Base-by-base conservation (phyloP, 192 early-diverging fungal genomes). In the Coemansia sp. region DNA sequence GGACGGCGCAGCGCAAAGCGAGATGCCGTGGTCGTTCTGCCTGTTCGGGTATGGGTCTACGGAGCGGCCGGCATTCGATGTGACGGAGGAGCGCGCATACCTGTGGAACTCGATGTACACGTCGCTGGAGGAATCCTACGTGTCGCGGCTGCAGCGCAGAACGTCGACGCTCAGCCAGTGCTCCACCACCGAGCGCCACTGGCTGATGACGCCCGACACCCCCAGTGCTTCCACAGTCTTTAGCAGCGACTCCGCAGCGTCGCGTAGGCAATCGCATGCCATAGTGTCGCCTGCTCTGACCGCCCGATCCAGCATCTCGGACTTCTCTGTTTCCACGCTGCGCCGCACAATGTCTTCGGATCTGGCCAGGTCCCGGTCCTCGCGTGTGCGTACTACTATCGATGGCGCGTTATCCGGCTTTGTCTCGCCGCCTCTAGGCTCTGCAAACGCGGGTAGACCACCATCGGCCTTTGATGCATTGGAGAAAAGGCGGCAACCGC, bases 161-260 rank as follows among this genome's bases (percentile, higher is more conserved):
- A 65, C 74, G 15, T 81, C 78, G 39, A 69, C 78, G 26, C 67
- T 81, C 38, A 81, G 78, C 64, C 78, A 81, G 70, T 81, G 78
- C 64, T 76, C 78, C 26, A 81, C 78, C 5, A 81, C 78, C 11
- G 78, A 81, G 70, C 69, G 78, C 33, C 78, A 69, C 60, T 81
- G 78, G 78, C 70, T 72, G 49, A 62, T 64, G 45, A 64, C 75
- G 6, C 57, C 75, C n/a, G 69, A 77, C 46, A 63, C 43, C 14
- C 45, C 44, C 73, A 21, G 43, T 48, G 35, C 55, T 30, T 11
- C 63, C 52, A 26, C 24, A 9, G 24, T 53, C 6, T 53, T 53
- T 11, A 26, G 23, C 51, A 53, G 51, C 51, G 51, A 53, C 11
- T 46, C 44, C 2, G 18, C 18, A 0, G 55, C 38, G n/a, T 71